Conservation (phyloP, 2,329 filamentous ascomycete genomes). For the Malbranchea cinnamomea region DNA sequence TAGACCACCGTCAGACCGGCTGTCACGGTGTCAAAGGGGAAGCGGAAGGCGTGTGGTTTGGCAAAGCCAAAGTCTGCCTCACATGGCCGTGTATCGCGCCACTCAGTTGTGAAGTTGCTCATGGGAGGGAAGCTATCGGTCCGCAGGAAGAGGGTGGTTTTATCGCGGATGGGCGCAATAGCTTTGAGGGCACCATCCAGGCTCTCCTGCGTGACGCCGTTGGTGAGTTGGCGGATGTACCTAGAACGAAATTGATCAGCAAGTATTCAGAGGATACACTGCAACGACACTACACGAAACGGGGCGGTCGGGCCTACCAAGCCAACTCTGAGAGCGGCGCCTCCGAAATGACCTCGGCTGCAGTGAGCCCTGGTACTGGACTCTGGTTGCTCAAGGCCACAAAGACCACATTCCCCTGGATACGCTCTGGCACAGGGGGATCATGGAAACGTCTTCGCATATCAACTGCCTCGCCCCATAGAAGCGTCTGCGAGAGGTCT, state of each 20-base stretch:
- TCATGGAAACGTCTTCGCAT: constrained; percentile 24
- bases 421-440: constrained; percentile 19
- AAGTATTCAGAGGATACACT: background rate
- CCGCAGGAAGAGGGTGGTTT: constrained; percentile 19
- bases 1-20: constrained; percentile 19
- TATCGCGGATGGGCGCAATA: constrained; percentile 24
- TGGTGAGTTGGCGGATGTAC: constrained; percentile 25
- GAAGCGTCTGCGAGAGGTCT: constrained; percentile 14
- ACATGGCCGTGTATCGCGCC: constrained; percentile 18
- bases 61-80: constrained; percentile 25
- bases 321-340: constrained; percentile 23
- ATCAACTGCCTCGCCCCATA: constrained; percentile 26
- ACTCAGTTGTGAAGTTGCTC: constrained; percentile 23
- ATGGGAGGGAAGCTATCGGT: constrained; percentile 24
- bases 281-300: background rate
- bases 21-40: constrained; percentile 18
- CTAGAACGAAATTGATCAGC: background rate
- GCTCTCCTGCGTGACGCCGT: constrained; percentile 19
- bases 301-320: background rate
- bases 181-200: constrained; percentile 17
- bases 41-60: constrained; percentile 19
- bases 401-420: constrained; percentile 25
- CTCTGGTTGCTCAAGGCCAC: constrained; percentile 15
- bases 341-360: constrained; percentile 22
- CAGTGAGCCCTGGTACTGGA: constrained; percentile 16